Evolutionary conservation across 345 rosid genomes (phyloP), one percentile per base, ranked within the genome.

Genomic region (Erysimum cheiranthoides): DNA sequence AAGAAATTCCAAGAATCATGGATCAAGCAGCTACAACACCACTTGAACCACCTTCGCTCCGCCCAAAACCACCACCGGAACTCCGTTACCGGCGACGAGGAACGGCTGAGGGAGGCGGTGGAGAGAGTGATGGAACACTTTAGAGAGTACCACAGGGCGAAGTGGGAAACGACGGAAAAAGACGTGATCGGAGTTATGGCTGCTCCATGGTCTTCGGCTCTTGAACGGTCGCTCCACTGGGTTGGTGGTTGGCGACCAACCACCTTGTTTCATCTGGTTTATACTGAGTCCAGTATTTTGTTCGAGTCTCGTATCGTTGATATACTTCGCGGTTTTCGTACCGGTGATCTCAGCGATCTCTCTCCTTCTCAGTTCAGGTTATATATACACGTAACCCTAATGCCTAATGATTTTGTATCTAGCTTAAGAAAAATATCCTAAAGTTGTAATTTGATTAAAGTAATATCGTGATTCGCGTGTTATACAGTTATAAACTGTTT

Each of bases 151-250:
- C 82, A 86, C 81, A 52, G 78, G 18, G 82, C 67, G 7, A 91
- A 87, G 76, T 79, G 87, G 5, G 74, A 67, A 1, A 88, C 81
- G 5, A 57, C 78, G 10, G 91, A 87, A 35, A 73, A 71, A 12
- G 93, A 91, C 49, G 89, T 89, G 6, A 61, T 88, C 8, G 79
- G 71, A 8, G 46, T 91, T 34, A 77, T 90, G 42, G 83, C 90
- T 1, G 83, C 95, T 4, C 90, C 94, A 0, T 93, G 98, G 97
- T 80, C 88, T 53, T 79, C 98, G 54, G 56, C 88, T 57, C 87
- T 93, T 4, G 97, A 91, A 83, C 80, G 93, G n/a, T 85, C 94
- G 1, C 96, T 93, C 73, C 87, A 88, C 47, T 91, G 97, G 98
- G 84, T 90, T 4, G 87, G 87, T 0, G 93, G 91, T 46, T 93